A percentile compares a stretch with the other conserved stretches of the same genome.
Conservation (phyloP, 345 rosid species). For the Aquilaria yunnanensis region DNA sequence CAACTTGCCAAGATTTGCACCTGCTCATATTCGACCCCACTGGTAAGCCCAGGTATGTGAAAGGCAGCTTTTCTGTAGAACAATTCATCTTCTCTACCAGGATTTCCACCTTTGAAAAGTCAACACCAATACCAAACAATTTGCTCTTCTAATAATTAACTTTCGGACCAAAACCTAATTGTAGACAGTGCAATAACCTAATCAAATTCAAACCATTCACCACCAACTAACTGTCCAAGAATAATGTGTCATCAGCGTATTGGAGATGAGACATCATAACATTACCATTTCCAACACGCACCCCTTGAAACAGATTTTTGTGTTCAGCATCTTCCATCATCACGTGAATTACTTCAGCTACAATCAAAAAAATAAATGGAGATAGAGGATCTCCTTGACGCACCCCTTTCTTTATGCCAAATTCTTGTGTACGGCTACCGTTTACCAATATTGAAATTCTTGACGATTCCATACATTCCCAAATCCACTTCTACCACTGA, state of each 20-base stretch:
- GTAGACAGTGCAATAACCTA: background rate
- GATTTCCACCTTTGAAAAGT: background rate
- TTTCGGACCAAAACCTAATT: background rate
- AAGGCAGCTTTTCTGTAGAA: background rate
- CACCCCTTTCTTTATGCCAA: background rate
- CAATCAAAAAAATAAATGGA: background rate
- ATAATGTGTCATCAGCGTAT: background rate
- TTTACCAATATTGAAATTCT: background rate
- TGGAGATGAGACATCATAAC: background rate
- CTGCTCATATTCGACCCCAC: background rate
- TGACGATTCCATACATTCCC: background rate
- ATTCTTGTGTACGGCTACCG: background rate
- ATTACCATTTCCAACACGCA: background rate
- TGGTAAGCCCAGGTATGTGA: background rate
- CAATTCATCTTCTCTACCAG: background rate
- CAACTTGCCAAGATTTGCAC: background rate
- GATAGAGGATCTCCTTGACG: background rate
- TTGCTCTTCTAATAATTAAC: background rate
- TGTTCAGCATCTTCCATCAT: background rate
- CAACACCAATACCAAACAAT: background rate
- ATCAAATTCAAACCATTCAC: background rate
- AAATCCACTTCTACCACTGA: background rate
- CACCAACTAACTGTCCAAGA: background rate
- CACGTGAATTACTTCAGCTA: background rate
- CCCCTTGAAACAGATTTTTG: background rate